These are phyloP conservation scores for Exophiala sp. DNA, from an alignment of 2,329 filamentous ascomycete species.

Conservation along the genomic window DNA sequence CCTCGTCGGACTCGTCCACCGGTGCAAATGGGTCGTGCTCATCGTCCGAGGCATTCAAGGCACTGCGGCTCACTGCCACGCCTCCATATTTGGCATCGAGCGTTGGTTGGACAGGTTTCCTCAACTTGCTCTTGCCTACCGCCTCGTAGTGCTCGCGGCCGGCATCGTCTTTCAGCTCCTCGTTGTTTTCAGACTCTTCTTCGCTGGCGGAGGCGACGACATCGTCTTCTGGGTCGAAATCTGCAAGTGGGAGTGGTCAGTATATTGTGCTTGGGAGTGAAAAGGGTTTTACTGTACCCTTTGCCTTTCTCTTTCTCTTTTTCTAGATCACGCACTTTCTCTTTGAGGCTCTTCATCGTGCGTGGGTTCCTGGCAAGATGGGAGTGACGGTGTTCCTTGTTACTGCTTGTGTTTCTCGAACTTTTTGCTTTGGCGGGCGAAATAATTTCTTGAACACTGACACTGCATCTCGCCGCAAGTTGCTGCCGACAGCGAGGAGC, in stretches of 20 bases:
- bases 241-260: constrained; percentile 43
- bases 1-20: constrained; percentile 27
- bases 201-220: constrained; percentile 52
- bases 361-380: background rate
- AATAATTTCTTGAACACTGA: constrained; percentile 17
- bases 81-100: constrained; percentile 76
- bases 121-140: constrained; percentile 80
- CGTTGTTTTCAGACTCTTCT: constrained; percentile 44
- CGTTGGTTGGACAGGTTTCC: constrained; percentile 61
- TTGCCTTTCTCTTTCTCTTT: constrained; percentile 16
- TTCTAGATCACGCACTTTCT: constrained; percentile 13
- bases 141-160: constrained; percentile 82
- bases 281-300: background rate
- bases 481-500: constrained; percentile 5
- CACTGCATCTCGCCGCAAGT: constrained; percentile 24
- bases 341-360: constrained; percentile 14
- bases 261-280: background rate
- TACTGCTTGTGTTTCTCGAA: background rate
- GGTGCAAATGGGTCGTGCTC: constrained; percentile 27
- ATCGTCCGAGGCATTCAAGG: constrained; percentile 38
- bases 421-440: constrained; percentile 1
- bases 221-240: constrained; percentile 74
- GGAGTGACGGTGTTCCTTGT: background rate
- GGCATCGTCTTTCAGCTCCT: constrained; percentile 44
- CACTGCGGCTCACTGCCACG: constrained; percentile 64